Base-by-base conservation (phyloP, 805 yeast species). In the Saturnispora gosingensis region DNA sequence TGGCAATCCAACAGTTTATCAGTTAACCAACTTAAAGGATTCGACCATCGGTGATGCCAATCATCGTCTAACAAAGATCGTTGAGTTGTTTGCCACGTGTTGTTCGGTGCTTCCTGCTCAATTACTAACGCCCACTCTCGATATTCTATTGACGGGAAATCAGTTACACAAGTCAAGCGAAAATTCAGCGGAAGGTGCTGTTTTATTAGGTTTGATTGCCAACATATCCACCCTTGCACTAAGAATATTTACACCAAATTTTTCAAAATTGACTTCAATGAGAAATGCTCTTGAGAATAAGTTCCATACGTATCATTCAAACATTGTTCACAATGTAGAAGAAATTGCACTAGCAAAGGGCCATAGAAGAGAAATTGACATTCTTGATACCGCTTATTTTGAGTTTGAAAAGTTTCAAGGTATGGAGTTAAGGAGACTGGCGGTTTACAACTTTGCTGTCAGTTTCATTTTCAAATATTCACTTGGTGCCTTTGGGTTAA, bases 401-500 rank as follows among this genome's bases (percentile, higher is more conserved):
- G 83, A 85, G 56, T 72, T 89, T 58, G 93, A 86, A 57, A 73
- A 82, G 54, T 91, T 89, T 67, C 75, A 83, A 57, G 80, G 85
- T 60, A 77, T 81, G 68, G 90, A 85, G 62, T 76, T 85, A 56
- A 79, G 85, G 68, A 82, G 86, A 59, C 49, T 73, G 70, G 83
- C 91, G 28, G 66, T 85, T 25, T 91, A 89, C 67, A 89, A 89
- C 62, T 78, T 87, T 58, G 85, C 91, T 2, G 93, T 91, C 58
- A 87, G 85, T 47, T 90, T 89, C 60, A 81, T 88, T 50, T 90
- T 90, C 55, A 90, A 90, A 69, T 90, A 90, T 67, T 80, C 88
- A 46, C 85, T 97, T 90, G 98, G 98, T 55, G 98, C 97, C 2
- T 88, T 93, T 32, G 98, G 98, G 10, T 74, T 90, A 54, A 78